Percentiles rank a stretch among this genome's conserved stretches.
These are phyloP conservation scores for Colletotrichum australisinense DNA, from an alignment of 2,329 filamentous ascomycete genomes.

Conservation along the genomic window DNA sequence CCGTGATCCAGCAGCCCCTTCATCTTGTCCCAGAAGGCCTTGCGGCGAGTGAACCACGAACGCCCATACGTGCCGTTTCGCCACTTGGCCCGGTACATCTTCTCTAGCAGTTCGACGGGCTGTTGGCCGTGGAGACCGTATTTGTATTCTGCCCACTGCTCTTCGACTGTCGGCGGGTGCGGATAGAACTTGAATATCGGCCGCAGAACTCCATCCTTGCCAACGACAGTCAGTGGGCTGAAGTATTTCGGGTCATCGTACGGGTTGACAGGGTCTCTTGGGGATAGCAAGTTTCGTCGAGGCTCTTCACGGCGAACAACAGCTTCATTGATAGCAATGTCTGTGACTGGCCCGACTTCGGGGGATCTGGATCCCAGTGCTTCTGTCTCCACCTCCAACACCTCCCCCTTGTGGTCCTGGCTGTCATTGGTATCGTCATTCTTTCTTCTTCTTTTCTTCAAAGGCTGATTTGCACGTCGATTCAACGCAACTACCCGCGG, in stretches of 20 bases:
- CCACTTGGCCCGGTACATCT: constrained; percentile 29
- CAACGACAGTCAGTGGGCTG: constrained; percentile 6
- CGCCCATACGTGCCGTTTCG: constrained; percentile 20
- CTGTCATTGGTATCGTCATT: background rate
- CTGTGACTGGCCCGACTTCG: background rate
- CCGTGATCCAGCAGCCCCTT: constrained; percentile 21
- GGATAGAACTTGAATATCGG: constrained; percentile 28
- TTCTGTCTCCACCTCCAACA: background rate
- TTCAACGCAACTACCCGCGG: background rate
- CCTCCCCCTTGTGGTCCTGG: background rate
- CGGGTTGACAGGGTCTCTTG: background rate
- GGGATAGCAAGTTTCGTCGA: background rate
- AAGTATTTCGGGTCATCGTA: constrained; percentile 26
- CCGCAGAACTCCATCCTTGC: constrained; percentile 3
- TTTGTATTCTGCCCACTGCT: constrained; percentile 35
- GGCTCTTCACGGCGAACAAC: background rate
- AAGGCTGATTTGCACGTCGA: background rate
- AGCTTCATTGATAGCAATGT: background rate
- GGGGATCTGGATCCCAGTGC: background rate
- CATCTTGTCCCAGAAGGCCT: constrained; percentile 30
- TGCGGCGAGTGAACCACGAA: constrained; percentile 34
- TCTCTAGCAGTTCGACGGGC: constrained; percentile 26
- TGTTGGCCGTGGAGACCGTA: constrained; percentile 24
- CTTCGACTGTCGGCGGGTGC: constrained; percentile 23
- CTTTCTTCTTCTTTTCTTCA: background rate